Evolutionary conservation across 1,284 basidiomycete genomes (phyloP).

Genomic region (Agaricales sp.): DNA sequence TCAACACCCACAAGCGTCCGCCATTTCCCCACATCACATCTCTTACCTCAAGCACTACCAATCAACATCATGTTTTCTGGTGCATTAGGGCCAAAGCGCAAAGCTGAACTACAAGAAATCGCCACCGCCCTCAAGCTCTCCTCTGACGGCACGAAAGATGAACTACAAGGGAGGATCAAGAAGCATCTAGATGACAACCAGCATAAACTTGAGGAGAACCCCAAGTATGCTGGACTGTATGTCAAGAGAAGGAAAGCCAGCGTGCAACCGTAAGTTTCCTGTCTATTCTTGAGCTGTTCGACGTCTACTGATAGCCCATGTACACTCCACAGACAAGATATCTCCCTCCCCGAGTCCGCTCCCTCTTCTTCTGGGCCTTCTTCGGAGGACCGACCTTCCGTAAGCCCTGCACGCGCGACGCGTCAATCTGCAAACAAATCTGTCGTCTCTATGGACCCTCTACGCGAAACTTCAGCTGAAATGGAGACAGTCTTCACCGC

Average conservation of each 20-base stretch:
- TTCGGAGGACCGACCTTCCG: no score
- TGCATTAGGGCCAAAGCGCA: conserved; percentile 45
- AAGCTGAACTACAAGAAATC: conserved; percentile 49
- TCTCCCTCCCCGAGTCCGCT: conserved; percentile 20
- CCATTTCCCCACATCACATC: no score
- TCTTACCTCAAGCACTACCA: no score
- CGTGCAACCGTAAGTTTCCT: conserved; percentile 23
- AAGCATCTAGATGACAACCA: conserved; percentile 44
- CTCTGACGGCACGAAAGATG: conserved; percentile 49
- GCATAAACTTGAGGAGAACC: conserved; percentile 37
- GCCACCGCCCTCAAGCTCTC: conserved; percentile 38
- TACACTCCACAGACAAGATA: conserved; percentile 15
- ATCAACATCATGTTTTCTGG: conserved; percentile 29
- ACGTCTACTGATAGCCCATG: no score
- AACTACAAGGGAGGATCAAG: conserved; percentile 45
- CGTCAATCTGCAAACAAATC: no score
- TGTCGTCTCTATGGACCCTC: conserved; percentile 28
- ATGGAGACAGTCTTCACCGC: no score
- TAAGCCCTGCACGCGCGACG: no score
- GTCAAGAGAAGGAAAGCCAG: conserved; percentile 29
- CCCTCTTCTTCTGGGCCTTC: no score
- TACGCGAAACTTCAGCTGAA: no score
- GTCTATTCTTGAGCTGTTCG: neutral
- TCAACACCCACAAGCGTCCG: no score
- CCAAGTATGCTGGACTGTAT: conserved; percentile 44